Percentiles rank a stretch among this genome's conserved stretches.
Conservation (phyloP, 2,329 filamentous ascomycete genomes). For the Alternaria viburni region DNA sequence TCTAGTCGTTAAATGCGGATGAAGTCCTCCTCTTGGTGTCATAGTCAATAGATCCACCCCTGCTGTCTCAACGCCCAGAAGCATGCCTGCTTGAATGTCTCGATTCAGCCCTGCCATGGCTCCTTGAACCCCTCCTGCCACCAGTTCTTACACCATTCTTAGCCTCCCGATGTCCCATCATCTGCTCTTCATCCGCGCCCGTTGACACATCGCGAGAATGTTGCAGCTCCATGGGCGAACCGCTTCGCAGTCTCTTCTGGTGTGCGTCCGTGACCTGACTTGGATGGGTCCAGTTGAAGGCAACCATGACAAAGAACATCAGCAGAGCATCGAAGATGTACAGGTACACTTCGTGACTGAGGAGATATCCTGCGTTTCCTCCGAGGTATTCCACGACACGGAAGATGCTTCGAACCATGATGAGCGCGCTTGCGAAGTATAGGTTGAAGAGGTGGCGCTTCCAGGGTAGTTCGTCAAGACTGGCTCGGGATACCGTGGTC, state of each 20-base stretch:
- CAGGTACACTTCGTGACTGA: slow-evolving; percentile 51
- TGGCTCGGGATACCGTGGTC: not conserved
- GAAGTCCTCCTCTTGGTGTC: not conserved
- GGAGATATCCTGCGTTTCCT: slow-evolving; percentile 54
- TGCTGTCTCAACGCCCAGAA: not conserved
- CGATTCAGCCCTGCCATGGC: not conserved
- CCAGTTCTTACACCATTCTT: not conserved
- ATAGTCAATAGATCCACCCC: not conserved
- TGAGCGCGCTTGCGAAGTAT: slow-evolving; percentile 54
- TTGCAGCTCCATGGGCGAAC: slow-evolving; percentile 11
- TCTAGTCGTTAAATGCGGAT: not conserved
- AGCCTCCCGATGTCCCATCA: not conserved
- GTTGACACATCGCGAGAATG: slow-evolving; percentile 1
- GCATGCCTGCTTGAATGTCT: not conserved
- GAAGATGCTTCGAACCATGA: slow-evolving; percentile 58
- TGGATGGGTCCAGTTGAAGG: slow-evolving; percentile 50
- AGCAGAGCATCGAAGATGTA: slow-evolving; percentile 56
- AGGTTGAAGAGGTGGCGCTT: slow-evolving; percentile 50
- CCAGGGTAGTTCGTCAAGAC: slow-evolving; percentile 23
- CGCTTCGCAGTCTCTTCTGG: slow-evolving; percentile 9
- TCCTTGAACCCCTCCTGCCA: no score
- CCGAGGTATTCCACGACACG: slow-evolving; percentile 56
- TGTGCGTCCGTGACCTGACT: slow-evolving; percentile 31
- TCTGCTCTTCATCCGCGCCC: not conserved
- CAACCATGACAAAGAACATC: slow-evolving; percentile 52